Evolutionary conservation across 805 yeast species (phyloP), one percentile per base, ranked within the genome.

Genomic region (Hanseniaspora occidentalis): DNA sequence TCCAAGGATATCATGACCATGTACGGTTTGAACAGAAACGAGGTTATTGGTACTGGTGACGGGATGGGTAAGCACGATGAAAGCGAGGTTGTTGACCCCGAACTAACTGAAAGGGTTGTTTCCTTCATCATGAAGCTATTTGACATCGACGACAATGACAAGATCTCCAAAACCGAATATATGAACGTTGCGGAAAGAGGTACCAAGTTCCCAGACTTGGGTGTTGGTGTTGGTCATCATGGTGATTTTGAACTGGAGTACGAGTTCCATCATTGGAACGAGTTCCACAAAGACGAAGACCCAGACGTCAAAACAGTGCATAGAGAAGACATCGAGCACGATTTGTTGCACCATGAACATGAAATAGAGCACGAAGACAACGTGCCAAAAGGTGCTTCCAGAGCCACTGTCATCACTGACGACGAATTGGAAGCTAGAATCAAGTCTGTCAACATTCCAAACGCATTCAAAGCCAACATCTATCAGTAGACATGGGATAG

Each of bases 151-250:
- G 58, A 65, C 10, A 88, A 85, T 55, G 81, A 81, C 1, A 65
- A 64, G 38, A 69, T 89, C 8, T 64, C 77, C 4, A 58, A 73
- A 40, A 75, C 76, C 7, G 95, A 85, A 54, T 89, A 86, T 78
- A 50, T 75, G 35, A 62, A 61, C 11, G 88, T 73, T 58, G 69
- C 73, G 7, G 57, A 58, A 2, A 61, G 58, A 10, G 94, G 94
- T 7, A 79, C 81, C 1, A 73, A 73, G 46, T 73, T 89, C 53
- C 96, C 96, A 1, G 96, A 89, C 58, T 76, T 88, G 57, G 94
- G 95, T 7, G 77, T 79, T 44, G 97, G 96, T 23, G 88, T 84
- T 6, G 95, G 95, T 21, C 96, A 88, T 54, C 96, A 88, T 62
- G 79, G 86, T 26, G 95, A 84, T 62, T 89, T 86, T 54, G 97